Percentiles rank a stretch among this genome's conserved stretches.
Evolutionary conservation across 768 basidiomycete species (phyloP).

Genomic region (Mycena alexandri): DNA sequence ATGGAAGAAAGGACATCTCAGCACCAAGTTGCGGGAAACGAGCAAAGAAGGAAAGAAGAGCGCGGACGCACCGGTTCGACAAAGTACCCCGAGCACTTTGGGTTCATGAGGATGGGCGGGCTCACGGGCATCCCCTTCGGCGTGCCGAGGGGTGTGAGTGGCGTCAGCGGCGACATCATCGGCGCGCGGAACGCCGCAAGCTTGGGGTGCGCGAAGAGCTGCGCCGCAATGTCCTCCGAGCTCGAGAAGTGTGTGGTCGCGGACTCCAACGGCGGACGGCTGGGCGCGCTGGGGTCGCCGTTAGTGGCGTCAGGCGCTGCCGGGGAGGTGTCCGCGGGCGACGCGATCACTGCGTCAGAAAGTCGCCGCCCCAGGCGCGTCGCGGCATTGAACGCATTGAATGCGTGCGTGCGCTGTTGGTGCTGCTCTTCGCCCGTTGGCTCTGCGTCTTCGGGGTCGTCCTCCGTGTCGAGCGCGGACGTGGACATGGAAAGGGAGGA

Average conservation of each 20-base stretch:
- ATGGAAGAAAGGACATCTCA: conserved; percentile 1
- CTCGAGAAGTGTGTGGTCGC: conserved; percentile 50
- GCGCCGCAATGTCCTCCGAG: conserved; percentile 56
- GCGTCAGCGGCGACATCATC: conserved; percentile 23
- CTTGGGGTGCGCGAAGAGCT: conserved; percentile 58
- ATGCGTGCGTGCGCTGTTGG: conserved; percentile 34
- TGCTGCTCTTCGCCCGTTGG: conserved; percentile 27
- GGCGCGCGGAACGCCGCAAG: conserved; percentile 54
- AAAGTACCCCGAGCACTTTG: conserved; percentile 96
- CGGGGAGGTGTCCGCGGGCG: conserved; percentile 34
- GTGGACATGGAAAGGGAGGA: conserved; percentile 62
- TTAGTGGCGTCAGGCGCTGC: conserved; percentile 35
- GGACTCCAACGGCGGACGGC: background rate
- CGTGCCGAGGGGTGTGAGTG: conserved; percentile 40
- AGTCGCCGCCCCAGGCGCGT: conserved; percentile 55
- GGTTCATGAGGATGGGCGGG: conserved; percentile 78
- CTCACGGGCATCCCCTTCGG: conserved; percentile 55
- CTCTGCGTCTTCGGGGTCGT: conserved; percentile 52
- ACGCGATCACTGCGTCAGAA: conserved; percentile 57
- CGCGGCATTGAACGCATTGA: conserved; percentile 49
- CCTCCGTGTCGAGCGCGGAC: conserved; percentile 67
- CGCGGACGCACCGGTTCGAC: conserved; percentile 90
- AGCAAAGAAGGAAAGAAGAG: conserved; percentile 2
- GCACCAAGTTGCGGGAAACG: background rate
- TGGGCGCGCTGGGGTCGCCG: conserved; percentile 19